These are phyloP conservation scores for Trichoderma sp. DNA, from an alignment of 2,329 filamentous ascomycete genomes.

Conservation along the genomic window DNA sequence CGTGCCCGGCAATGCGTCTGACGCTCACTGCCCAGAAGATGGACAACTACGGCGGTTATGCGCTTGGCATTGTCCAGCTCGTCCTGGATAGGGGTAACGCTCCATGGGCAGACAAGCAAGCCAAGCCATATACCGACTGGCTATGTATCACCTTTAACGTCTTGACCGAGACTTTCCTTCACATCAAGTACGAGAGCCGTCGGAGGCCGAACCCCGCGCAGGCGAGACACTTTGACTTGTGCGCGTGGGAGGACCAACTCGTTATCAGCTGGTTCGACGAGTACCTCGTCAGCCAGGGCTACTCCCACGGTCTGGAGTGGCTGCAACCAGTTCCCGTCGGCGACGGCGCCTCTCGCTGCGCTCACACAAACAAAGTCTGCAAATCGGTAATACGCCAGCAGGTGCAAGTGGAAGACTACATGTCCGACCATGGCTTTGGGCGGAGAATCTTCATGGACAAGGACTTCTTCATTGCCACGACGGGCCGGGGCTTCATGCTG, in stretches of 20 bases:
- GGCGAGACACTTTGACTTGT: slow-evolving; percentile 25
- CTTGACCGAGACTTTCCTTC: slow-evolving; percentile 23
- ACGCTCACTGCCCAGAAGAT: slow-evolving; percentile 25
- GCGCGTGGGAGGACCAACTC: slow-evolving; percentile 27
- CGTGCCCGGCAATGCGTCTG: slow-evolving; percentile 26
- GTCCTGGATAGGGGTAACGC: slow-evolving; percentile 12
- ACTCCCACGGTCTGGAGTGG: slow-evolving; percentile 27
- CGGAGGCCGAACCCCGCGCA: slow-evolving; percentile 23
- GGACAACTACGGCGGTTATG: slow-evolving; percentile 21
- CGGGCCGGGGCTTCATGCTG: slow-evolving; percentile 26
- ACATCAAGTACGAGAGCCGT: slow-evolving; percentile 20
- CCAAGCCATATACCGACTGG: slow-evolving; percentile 22
- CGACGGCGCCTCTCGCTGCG: neutral
- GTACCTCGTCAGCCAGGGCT: slow-evolving; percentile 26
- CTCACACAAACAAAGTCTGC: neutral
- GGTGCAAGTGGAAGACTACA: slow-evolving; percentile 3
- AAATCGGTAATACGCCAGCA: neutral
- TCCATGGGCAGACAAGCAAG: neutral
- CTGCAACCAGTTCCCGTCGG: slow-evolving; percentile 3
- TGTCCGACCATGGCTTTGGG: slow-evolving; percentile 25
- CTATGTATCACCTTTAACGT: slow-evolving; percentile 27
- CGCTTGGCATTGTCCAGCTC: slow-evolving; percentile 23
- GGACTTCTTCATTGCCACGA: slow-evolving; percentile 27
- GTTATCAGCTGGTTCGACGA: slow-evolving; percentile 30
- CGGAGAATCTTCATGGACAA: slow-evolving; percentile 26